Conservation (phyloP, 495 filamentous ascomycete species). For the Corynascus novoguineensis region DNA sequence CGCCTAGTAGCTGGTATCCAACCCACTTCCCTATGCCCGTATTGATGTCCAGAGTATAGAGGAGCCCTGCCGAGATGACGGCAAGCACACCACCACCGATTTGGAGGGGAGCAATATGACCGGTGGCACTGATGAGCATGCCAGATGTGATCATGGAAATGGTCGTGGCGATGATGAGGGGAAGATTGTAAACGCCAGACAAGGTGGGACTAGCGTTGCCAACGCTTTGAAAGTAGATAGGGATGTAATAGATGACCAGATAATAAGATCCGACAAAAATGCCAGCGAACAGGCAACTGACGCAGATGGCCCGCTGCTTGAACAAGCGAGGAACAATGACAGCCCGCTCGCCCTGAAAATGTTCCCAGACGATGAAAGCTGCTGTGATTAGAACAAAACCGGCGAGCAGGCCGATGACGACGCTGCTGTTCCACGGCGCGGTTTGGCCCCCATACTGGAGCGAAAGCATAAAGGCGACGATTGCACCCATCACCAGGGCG, state of each 20-base stretch:
- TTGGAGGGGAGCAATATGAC: constrained; percentile 47
- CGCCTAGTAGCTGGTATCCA: constrained; percentile 54
- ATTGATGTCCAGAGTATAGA: constrained; percentile 41
- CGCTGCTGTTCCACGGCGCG: constrained; percentile 55
- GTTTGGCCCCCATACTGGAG: constrained; percentile 73
- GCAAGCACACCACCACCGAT: constrained; percentile 50
- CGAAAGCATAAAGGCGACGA: constrained; percentile 68
- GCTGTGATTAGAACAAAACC: constrained; percentile 54
- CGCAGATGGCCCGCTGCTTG: constrained; percentile 33
- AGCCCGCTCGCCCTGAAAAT: constrained; percentile 37
- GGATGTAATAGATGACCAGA: constrained; percentile 29
- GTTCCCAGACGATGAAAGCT: constrained; percentile 44
- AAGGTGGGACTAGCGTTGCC: constrained; percentile 39
- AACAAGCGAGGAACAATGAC: constrained; percentile 43
- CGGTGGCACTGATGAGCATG: constrained; percentile 38
- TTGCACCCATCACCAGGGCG: constrained; percentile 57
- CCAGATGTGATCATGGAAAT: constrained; percentile 44
- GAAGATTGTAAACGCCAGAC: constrained; percentile 49
- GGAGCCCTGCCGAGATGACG: constrained; percentile 49
- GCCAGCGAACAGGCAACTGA: constrained; percentile 38
- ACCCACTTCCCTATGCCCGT: constrained; percentile 48
- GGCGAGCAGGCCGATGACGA: constrained; percentile 64
- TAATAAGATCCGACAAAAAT: constrained; percentile 49
- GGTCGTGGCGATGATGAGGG: constrained; percentile 48
- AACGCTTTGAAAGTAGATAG: constrained; percentile 58